Evolutionary conservation across 2,329 filamentous ascomycete species (phyloP).

Genomic region (Niveomyces coronatus): DNA sequence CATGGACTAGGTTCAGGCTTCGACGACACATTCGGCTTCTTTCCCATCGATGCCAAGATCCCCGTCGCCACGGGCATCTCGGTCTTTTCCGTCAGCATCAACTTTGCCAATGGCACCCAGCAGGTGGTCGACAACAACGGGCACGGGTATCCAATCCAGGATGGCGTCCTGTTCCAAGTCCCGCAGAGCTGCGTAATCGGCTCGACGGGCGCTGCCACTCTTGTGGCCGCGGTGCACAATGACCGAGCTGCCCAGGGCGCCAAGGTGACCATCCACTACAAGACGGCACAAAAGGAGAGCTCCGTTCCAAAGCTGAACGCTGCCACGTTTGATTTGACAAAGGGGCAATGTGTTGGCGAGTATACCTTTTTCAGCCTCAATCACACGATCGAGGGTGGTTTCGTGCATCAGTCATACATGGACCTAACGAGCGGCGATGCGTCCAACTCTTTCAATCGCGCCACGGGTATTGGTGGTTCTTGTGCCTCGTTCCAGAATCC

Average conservation of each 20-base stretch:
- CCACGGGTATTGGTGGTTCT: conserved; percentile 31
- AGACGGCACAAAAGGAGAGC: conserved; percentile 28
- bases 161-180: conserved; percentile 43
- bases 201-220: conserved; percentile 30
- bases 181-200: conserved; percentile 46
- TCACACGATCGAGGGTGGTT: conserved; percentile 32
- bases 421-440: conserved; percentile 33
- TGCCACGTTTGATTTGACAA: conserved; percentile 27
- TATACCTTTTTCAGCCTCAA: conserved; percentile 39
- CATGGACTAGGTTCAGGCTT: conserved; percentile 43
- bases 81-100: conserved; percentile 45
- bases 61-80: conserved; percentile 49
- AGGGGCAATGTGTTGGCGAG: conserved; percentile 33
- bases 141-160: conserved; percentile 41
- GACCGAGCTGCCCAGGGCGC: conserved; percentile 32
- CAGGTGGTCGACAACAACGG: conserved; percentile 47
- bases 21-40: conserved; percentile 50
- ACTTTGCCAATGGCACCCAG: conserved; percentile 34
- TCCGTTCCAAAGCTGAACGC: conserved; percentile 32
- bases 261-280: conserved; percentile 33
- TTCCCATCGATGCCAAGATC: conserved; percentile 39
- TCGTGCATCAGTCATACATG: conserved; percentile 34
- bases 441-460: conserved; percentile 39
- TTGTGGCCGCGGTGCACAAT: conserved; percentile 39
- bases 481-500: conserved; percentile 32